Base-by-base conservation (phyloP, 768 basidiomycete species). In the Lyophyllum shimeji region DNA sequence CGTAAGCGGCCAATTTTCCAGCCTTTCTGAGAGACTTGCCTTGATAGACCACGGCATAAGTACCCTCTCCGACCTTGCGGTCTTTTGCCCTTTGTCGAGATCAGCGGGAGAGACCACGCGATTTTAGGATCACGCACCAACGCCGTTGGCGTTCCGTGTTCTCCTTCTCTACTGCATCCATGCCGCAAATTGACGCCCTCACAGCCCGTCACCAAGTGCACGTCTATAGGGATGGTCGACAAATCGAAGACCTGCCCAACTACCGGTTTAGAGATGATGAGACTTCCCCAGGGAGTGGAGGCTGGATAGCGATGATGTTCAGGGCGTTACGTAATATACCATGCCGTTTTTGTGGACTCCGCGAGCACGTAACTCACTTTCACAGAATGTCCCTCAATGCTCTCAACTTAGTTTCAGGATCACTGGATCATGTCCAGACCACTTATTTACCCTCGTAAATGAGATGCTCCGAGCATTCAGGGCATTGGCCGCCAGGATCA, bases 21-120 rank as follows among this genome's bases (percentile, higher is more conserved):
- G 40, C 18, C 29, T 31, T 31, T 5, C 46, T 44, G 31, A 24
- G 25, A 0, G 34, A 69, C 75, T 58, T 45, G 88, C 95, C 95
- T 85, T 85, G 82, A 72, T 96, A 98, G 2, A 98, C 95, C 44
- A 95, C 95, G 50, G 96, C 95, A 69, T 95, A 99, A 13, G 95
- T 90, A 71, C 97, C 97, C 70, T 93, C 90, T 63, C 90, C 90
- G 53, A 92, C 82, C 68, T 93, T 93, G 64, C 80, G 82, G 66
- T 89, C 89, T 65, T 93, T 93, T 13, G 78, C 76, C 90, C 90
- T 92, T 60, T 29, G 45, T 47, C 12, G 54, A 58, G 44, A 55
- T 58, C 15, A 44, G 47, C 8, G 5, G 29, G 17, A 20, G 17
- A 2, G 21, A 45, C 52, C 29, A n/a, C 52, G 25, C 21, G 46